A percentile compares a stretch with the other conserved stretches of the same genome.
Evolutionary conservation across 139 green algal species (phyloP).

Genomic region (Chlorella sorokiniana): DNA sequence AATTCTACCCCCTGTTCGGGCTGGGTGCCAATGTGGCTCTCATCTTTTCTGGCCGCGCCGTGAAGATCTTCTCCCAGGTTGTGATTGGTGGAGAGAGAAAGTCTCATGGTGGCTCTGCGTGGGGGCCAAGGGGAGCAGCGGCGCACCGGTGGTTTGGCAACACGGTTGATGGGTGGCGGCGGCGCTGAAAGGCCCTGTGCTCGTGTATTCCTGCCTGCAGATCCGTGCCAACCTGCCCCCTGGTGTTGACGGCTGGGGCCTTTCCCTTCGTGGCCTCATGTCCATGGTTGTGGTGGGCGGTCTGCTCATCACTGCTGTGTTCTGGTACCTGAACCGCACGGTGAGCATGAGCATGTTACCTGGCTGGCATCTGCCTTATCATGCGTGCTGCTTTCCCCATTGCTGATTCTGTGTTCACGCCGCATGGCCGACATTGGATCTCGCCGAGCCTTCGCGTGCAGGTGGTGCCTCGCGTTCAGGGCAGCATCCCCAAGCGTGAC

Average conservation of each 20-base stretch:
- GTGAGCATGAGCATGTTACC: conserved; percentile 72
- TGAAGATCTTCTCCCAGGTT: conserved; percentile 96
- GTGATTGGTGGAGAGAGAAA: not conserved
- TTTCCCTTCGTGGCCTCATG: conserved; percentile 97
- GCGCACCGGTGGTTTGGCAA: not conserved
- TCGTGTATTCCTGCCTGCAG: conserved; percentile 35
- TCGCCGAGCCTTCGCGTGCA: no score
- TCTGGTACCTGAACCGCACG: conserved; percentile 84
- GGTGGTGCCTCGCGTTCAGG: conserved; percentile 24
- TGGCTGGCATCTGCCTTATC: not conserved
- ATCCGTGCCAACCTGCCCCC: conserved; percentile 87
- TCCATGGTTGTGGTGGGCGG: conserved; percentile 91
- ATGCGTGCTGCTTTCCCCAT: no score
- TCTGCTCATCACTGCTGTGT: conserved; percentile 80
- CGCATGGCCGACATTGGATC: no score
- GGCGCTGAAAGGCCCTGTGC: not conserved
- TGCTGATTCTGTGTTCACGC: no score
- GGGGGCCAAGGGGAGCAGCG: no score
- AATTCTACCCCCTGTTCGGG: conserved; percentile 99
- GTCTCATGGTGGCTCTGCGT: no score
- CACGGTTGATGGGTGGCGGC: not conserved
- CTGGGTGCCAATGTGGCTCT: conserved; percentile 98
- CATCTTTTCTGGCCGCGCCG: conserved; percentile 95
- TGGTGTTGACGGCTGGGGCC: conserved; percentile 95
- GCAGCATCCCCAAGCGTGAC: conserved; percentile 51